Evolutionary conservation across 805 yeast species (phyloP), one percentile per base, ranked within the genome.

Genomic region (Yarrowia yakushimensis): DNA sequence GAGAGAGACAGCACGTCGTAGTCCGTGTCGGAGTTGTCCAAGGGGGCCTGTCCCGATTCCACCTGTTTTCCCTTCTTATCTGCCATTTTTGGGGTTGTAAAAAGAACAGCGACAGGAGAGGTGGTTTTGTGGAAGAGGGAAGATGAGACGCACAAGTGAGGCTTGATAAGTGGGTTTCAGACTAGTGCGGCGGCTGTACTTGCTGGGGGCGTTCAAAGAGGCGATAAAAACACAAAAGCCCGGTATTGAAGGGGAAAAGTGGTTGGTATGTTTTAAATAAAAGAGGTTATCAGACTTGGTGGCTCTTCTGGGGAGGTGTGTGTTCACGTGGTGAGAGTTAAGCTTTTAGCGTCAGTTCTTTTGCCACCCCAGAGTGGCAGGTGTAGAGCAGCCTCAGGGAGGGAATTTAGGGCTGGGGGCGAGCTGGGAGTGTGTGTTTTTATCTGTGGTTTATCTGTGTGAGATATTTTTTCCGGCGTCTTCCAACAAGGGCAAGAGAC

Each of bases 11-110:
- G 43, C 23, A 52, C 43, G 43, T 52, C 59, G 17, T 23, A 52
- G 59, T 52, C 59, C 33, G 59, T 52, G 43, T 52, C 59, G n/a
- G 59, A 52, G 59, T 36, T 52, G 43, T 52, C 57, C 57, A 33
- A 15, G 28, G 57, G 57, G 2, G 39, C 11, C 3, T 17, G 25
- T 3, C 52, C 55, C 15, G 55, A 15, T 4, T 48, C 55, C 39
- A 33, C 39, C 10, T 31, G 37, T 33, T 48, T 48, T 22, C 39
- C 55, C 20, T 48, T 48, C 22, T 48, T 48, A 20, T 48, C 55
- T 31, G 39, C 15, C 52, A 45, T 45, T 45, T 28, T 30, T 11
- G 46, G 17, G 39, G 7, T 9, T 8, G 2, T 3, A 18, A 18
- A 18, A 13, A 6, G 18, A 4, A 6, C 2, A n/a, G 31, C 10